These are phyloP conservation scores for Neofusicoccum parvum DNA, from an alignment of 2,329 filamentous ascomycete genomes.

Conservation along the genomic window DNA sequence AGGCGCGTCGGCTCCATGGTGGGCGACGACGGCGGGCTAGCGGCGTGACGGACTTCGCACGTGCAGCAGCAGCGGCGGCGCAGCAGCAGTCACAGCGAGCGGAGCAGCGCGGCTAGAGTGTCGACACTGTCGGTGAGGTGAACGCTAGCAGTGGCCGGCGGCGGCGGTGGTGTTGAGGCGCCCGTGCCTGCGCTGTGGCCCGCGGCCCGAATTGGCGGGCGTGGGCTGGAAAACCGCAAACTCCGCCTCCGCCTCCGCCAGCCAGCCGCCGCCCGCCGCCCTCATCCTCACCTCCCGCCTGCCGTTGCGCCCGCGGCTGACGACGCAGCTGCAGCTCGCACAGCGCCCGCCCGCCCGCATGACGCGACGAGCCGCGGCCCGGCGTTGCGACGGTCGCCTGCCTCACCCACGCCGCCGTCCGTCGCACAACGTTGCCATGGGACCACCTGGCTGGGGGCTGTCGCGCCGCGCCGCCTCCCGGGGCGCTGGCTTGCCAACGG, in stretches of 20 bases:
- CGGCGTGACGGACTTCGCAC: not conserved
- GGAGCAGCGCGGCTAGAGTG: not conserved
- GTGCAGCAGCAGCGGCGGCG: not conserved
- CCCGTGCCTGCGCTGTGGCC: not conserved
- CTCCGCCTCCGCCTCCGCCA: not conserved
- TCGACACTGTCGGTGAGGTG: slow-evolving; percentile 3
- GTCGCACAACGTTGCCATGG: not conserved
- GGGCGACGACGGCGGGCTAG: not conserved
- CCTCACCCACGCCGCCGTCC: not conserved
- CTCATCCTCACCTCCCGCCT: not conserved
- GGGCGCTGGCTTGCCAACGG: slow-evolving; percentile 4
- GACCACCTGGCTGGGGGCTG: not conserved
- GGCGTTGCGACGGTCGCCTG: not conserved
- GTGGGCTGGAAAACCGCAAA: too few relatives aligned
- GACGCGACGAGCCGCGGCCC: not conserved
- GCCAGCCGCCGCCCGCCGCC: not conserved
- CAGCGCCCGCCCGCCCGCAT: not conserved
- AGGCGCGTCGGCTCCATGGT: not conserved
- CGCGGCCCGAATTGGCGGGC: slow-evolving; percentile 6
- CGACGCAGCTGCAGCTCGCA: not conserved
- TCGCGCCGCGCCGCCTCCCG: slow-evolving; percentile 4
- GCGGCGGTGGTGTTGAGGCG: slow-evolving; percentile 1
- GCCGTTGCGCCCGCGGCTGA: not conserved
- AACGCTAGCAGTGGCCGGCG: not conserved
- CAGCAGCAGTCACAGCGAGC: not conserved